Base-by-base conservation (phyloP, 169 alveolate genomes). In the Miamiensis avidus region DNA sequence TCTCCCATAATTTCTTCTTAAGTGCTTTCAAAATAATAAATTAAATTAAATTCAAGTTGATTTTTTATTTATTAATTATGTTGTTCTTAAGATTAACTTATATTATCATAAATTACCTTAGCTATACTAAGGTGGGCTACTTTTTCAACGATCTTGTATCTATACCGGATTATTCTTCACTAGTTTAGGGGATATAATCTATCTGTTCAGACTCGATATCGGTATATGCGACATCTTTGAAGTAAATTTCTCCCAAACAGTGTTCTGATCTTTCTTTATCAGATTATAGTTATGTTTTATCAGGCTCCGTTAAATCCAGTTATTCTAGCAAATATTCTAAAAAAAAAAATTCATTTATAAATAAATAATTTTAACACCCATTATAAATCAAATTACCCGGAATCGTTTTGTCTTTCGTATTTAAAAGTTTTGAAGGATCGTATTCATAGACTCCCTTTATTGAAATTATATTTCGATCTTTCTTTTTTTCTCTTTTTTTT, bases 401-500 rank as follows among this genome's bases (percentile, higher is more conserved):
- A 25, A 77, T 77, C 1, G 82, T 77, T 77, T 34, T n/a, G 6
- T 64, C 82, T 26, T 69, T 69, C 20, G 82, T 77, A 33, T 77
- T 77, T 29, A 77, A 69, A 0, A 77, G 29, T 27, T 31, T n/a
- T 32, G 31, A 32, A 25, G 65, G 16, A 34, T 77, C 74, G 27
- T 31, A 77, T n/a, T 77, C 82, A 77, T 77, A 77, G 4, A 29
- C 34, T 0, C 74, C 82, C 33, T 69, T 77, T 30, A 64, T 49
- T 64, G 29, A 34, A 6, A 26, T 74, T 0, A 49, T 29, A 25
- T 34, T n/a, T 64, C 64, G 30, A 64, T 79, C 65, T 29, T 79
- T 79, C 34, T 34, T 49, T 79, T 49, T 76, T 79, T 64, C 29
- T 64, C 75, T 79, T 64, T 79, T 72, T 16, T 79, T 49, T 49